These are phyloP conservation scores for Plasmodium vinckei DNA, from an alignment of 169 alveolate genomes.

Conservation along the genomic window DNA sequence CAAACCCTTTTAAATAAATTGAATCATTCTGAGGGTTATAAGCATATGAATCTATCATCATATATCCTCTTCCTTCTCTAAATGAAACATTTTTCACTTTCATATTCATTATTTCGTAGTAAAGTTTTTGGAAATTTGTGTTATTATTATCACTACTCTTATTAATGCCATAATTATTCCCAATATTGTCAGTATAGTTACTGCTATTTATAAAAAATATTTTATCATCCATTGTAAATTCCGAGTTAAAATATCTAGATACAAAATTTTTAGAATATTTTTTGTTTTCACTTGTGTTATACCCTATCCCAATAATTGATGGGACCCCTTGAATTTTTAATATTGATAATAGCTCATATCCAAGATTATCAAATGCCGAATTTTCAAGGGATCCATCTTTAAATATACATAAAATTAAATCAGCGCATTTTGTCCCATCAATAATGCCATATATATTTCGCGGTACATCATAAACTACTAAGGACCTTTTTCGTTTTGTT, in stretches of 20 bases:
- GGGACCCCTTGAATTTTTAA: slow-evolving; percentile 86
- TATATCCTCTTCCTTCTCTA: slow-evolving; percentile 85
- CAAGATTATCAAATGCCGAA: slow-evolving; percentile 63
- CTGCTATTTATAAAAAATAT: slow-evolving; percentile 62
- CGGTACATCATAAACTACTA: slow-evolving; percentile 63
- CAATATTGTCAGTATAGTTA: slow-evolving; percentile 24
- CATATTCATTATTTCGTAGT: slow-evolving; percentile 77
- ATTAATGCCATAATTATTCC: slow-evolving; percentile 31
- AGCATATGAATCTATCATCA: slow-evolving; percentile 77
- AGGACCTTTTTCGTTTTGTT: slow-evolving; percentile 53
- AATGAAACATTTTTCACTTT: slow-evolving; percentile 76
- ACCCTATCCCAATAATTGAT: slow-evolving; percentile 82
- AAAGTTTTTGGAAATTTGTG: slow-evolving; percentile 33
- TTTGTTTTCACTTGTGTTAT: slow-evolving; percentile 70
- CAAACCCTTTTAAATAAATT: slow-evolving; percentile 80
- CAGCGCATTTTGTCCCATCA: slow-evolving; percentile 77
- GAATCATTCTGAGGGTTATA: slow-evolving; percentile 76
- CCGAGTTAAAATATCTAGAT: slow-evolving; percentile 82
- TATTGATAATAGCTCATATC: slow-evolving; percentile 79
- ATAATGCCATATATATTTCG: slow-evolving; percentile 73
- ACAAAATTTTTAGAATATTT: slow-evolving; percentile 73
- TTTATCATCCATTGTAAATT: slow-evolving; percentile 81
- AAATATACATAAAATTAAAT: slow-evolving; percentile 61
- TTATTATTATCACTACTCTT: slow-evolving; percentile 24
- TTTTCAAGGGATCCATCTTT: slow-evolving; percentile 63